Base-by-base conservation (phyloP, 2,329 filamentous ascomycete species). In the Cladosporium sp. region DNA sequence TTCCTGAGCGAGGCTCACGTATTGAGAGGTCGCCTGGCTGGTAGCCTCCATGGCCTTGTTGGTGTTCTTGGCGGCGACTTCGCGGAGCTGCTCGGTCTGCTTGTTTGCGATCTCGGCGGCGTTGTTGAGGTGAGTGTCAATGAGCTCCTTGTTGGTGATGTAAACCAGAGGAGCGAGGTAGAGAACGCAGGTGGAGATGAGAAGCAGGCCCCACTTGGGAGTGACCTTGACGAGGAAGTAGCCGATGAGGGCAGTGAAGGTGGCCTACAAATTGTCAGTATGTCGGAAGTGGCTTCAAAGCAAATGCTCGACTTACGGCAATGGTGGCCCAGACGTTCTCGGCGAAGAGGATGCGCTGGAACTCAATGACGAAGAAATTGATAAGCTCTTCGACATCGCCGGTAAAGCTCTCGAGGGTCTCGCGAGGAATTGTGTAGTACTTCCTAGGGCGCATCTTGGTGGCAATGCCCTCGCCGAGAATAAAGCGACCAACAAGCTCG, bases 311-410 rank as follows among this genome's bases (percentile, higher is more conserved):
- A 57, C 86, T 76, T 82, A 88, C 86, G 66, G 81, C 82, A 74
- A 86, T 76, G 16, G 87, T 89, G 67, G 83, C 84, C 66, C 83
- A 82, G 64, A 88, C 80, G 72, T 89, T 89, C 81, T 89, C 87
- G 35, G 85, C 87, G 71, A 89, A 89, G 66, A 89, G 76, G 69
- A 89, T 82, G 66, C 87, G 84, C 80, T 89, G 87, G 74, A 87
- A 86, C 75, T 89, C 87, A 68, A 89, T 88, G 70, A 89, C 82
- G 77, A 89, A 87, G 79, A 89, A 89, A 80, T 89, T 88, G 78
- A 86, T 81, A 63, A 89, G 80, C 78, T 89, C 86, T 75, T 87
- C 85, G 16, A 88, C 74, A 74, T 89, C 87, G 69, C 87, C 86
- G 58, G 87, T 78, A 26, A 86, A 77, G 66, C 82, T 84, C 76